A percentile compares a stretch with the other conserved stretches of the same genome.
Evolutionary conservation across 192 early-diverging fungal genomes (phyloP).

Genomic region (Backusella liffmaniae): DNA sequence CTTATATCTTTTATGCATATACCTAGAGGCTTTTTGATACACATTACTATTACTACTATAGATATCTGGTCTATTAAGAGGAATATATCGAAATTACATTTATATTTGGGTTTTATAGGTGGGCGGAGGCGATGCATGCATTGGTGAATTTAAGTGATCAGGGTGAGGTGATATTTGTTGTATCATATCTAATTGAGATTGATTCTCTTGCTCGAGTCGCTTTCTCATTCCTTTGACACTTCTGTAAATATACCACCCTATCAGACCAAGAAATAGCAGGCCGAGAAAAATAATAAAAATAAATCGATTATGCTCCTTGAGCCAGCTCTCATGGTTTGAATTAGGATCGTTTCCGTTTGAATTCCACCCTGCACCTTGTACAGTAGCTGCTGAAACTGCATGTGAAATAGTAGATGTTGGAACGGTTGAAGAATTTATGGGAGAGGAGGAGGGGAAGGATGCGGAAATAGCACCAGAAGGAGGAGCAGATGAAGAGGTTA

Average conservation of each 20-base stretch:
- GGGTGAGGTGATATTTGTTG: neutral
- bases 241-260: conserved; percentile 24
- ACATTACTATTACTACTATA: neutral
- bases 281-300: conserved; percentile 32
- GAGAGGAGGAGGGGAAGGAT: neutral
- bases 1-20: neutral
- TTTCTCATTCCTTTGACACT: conserved; percentile 22
- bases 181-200: conserved; percentile 21
- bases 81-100: neutral
- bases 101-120: conserved; percentile 11
- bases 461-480: neutral
- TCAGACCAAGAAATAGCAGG: neutral
- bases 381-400: neutral
- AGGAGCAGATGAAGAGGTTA: neutral
- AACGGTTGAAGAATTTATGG: neutral
- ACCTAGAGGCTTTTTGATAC: neutral
- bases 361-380: neutral
- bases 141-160: neutral
- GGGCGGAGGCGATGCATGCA: neutral
- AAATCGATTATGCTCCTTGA: conserved; percentile 30
- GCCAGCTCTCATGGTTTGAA: conserved; percentile 19
- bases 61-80: neutral
- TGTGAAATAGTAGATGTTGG: conserved; percentile 1
- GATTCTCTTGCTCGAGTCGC: conserved; percentile 15
- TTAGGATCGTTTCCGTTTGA: conserved; percentile 4